Percentiles rank a stretch among this genome's conserved stretches.
Evolutionary conservation across 352 stramenopile species (phyloP).

Genomic region (Stephanocyclus meneghinianus): DNA sequence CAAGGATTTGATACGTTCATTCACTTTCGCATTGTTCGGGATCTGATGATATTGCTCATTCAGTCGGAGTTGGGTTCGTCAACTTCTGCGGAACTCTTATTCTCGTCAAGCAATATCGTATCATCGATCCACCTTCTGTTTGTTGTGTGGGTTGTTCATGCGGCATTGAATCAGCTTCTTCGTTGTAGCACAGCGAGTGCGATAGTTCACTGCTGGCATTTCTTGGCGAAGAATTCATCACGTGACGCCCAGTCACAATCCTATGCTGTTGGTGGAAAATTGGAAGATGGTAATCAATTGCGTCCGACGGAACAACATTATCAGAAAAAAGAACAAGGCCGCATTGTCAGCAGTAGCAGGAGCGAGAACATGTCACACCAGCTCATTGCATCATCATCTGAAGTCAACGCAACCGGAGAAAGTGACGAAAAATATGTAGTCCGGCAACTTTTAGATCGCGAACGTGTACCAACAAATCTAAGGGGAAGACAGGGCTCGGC

Average conservation of each 20-base stretch:
- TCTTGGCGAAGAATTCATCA: slow-evolving; percentile 24
- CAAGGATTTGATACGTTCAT: slow-evolving; percentile 56
- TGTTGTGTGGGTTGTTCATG: slow-evolving; percentile 55
- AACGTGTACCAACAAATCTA: slow-evolving; percentile 32
- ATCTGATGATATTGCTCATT: slow-evolving; percentile 26
- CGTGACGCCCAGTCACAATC: not conserved
- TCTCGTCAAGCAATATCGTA: not conserved
- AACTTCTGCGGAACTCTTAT: not conserved
- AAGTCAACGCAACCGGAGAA: not conserved
- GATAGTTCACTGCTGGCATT: slow-evolving; percentile 48
- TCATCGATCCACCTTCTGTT: slow-evolving; percentile 41
- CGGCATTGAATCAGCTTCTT: slow-evolving; percentile 58
- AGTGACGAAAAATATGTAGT: slow-evolving; percentile 45
- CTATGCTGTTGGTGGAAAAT: not conserved
- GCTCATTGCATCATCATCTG: slow-evolving; percentile 4
- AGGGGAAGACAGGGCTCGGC: slow-evolving; percentile 30
- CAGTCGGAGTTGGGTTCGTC: not conserved
- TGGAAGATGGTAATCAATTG: too few species aligned
- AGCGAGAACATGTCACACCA: slow-evolving; percentile 9
- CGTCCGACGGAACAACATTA: not conserved
- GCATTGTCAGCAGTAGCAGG: not conserved
- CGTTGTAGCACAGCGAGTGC: slow-evolving; percentile 59
- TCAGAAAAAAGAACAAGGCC: not conserved
- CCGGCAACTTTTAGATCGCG: slow-evolving; percentile 33
- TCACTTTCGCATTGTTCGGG: slow-evolving; percentile 54